phyloP scores from a whole-genome alignment of 2,329 filamentous ascomycete genomes.

The Thelonectria rubi region DNA sequence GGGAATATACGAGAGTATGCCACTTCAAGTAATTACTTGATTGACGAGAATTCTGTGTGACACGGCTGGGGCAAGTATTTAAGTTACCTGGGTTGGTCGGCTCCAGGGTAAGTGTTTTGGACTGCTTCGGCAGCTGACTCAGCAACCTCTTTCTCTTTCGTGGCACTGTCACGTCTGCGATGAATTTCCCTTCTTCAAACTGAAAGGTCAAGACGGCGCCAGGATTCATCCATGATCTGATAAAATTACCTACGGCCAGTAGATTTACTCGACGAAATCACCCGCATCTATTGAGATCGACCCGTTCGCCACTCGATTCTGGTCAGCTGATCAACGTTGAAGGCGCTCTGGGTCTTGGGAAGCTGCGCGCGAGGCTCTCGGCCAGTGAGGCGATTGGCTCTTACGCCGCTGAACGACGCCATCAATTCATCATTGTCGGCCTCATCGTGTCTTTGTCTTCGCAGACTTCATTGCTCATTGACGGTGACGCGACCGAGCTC shows the following conservation, averaged over 20 bases:
- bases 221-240: background rate
- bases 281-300: background rate
- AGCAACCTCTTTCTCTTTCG: background rate
- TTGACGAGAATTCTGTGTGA: no score
- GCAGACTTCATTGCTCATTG: no score
- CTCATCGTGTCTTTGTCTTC: background rate
- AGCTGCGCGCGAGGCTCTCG: background rate
- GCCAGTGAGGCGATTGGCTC: no score
- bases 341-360: background rate
- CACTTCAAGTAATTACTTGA: no score
- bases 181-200: constrained; percentile 11
- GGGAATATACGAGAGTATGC: no score
- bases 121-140: constrained; percentile 18
- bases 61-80: background rate
- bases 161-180: constrained; percentile 10
- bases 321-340: background rate
- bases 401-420: background rate
- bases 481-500: constrained; percentile 8
- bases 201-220: constrained; percentile 6
- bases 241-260: background rate
- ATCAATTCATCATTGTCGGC: background rate
- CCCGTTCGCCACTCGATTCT: background rate
- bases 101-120: background rate
- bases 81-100: background rate
- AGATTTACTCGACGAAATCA: background rate